A percentile compares a stretch with the other conserved stretches of the same genome.
These are phyloP conservation scores for Rheum nobile DNA, from an alignment of 148 eudicot genomes.

Conservation along the genomic window DNA sequence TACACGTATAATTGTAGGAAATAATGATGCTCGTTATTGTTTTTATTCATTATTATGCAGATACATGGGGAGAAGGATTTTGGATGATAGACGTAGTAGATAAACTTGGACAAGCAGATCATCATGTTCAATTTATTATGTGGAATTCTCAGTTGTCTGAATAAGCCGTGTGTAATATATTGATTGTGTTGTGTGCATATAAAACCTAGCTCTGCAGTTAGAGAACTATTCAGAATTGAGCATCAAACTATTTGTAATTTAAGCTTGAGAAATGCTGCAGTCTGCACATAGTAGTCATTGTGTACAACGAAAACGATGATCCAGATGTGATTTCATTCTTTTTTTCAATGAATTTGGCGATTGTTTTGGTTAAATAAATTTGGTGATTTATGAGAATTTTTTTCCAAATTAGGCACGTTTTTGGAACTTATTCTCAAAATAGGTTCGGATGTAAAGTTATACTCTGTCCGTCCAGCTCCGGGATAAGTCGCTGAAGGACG, in stretches of 20 bases:
- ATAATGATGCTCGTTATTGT: too few relatives aligned
- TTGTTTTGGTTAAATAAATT: neutral
- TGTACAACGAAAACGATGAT: neutral
- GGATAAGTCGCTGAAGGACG: too few relatives aligned
- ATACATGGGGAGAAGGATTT: constrained; percentile 27
- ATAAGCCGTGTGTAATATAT: too few relatives aligned
- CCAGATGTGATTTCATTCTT: neutral
- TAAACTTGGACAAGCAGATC: neutral
- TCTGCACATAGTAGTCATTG: neutral
- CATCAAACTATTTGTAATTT: neutral
- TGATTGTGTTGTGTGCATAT: too few relatives aligned
- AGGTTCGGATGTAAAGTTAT: too few relatives aligned
- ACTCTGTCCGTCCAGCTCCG: too few relatives aligned
- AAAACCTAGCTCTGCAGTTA: neutral
- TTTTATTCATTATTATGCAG: constrained; percentile 2
- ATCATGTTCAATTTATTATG: neutral
- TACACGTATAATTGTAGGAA: too few relatives aligned
- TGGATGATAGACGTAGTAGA: constrained; percentile 12
- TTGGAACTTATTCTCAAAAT: too few relatives aligned
- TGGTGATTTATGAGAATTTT: too few relatives aligned
- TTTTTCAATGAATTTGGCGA: neutral
- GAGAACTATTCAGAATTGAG: too few relatives aligned
- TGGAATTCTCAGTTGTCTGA: neutral
- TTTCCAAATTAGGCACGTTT: too few relatives aligned
- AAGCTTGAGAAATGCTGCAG: neutral